phyloP scores from a whole-genome alignment of 345 rosid genomes.

The Triadica sebifera region DNA sequence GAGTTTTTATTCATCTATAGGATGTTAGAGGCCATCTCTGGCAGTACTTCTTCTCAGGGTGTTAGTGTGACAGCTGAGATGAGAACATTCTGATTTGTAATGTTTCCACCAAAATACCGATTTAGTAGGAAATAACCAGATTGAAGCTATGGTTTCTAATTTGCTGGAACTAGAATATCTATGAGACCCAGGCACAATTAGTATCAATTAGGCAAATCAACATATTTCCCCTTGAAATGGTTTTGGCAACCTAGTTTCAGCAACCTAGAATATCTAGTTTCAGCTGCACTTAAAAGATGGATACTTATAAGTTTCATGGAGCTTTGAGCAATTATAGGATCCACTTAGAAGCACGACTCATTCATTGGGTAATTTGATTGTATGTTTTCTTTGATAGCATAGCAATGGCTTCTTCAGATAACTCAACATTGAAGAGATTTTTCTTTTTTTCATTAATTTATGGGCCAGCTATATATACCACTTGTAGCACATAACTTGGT shows the following conservation, averaged over 20 bases:
- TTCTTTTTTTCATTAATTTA: neutral
- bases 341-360: neutral
- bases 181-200: neutral
- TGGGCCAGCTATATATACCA: neutral
- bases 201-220: neutral
- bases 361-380: neutral
- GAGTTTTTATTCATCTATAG: slow-evolving; percentile 22
- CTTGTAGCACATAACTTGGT: neutral
- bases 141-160: neutral
- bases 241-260: neutral
- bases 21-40: slow-evolving; percentile 3
- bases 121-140: neutral
- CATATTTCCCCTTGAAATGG: neutral
- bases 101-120: neutral
- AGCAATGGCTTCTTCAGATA: neutral
- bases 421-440: neutral
- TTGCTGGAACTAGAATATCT: neutral
- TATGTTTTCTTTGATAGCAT: neutral
- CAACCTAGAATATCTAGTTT: too few relatives aligned
- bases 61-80: neutral
- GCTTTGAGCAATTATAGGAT: neutral
- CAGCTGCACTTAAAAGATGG: neutral
- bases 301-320: neutral
- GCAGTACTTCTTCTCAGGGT: slow-evolving; percentile 4
- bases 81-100: neutral